These are phyloP conservation scores for Angomonas deanei DNA, from an alignment of 208 protist genomes.

Conservation along the genomic window DNA sequence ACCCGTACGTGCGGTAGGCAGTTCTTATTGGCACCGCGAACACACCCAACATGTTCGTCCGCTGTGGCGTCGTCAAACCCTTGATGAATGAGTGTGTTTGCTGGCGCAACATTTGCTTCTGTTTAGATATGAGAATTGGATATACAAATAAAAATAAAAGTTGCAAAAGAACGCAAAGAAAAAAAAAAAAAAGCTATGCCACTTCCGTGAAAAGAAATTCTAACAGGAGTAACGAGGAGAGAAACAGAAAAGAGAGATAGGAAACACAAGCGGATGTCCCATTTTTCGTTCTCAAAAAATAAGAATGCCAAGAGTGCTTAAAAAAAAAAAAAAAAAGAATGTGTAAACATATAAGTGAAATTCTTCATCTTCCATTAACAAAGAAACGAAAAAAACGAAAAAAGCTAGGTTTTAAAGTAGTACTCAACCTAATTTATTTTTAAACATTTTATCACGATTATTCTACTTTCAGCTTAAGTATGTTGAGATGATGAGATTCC, in stretches of 20 bases:
- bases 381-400: no score
- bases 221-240: not conserved
- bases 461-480: no score
- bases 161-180: not conserved
- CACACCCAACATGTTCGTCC: not conserved
- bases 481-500: not conserved
- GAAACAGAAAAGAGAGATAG: slow-evolving; percentile 6
- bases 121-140: no score
- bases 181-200: not conserved
- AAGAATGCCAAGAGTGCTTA: not conserved
- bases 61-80: not conserved
- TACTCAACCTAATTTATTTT: not conserved
- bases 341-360: no score
- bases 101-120: no score
- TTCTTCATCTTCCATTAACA: no score
- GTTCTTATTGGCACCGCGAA: not conserved
- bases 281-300: not conserved
- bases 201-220: no score
- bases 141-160: not conserved
- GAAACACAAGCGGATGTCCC: not conserved
- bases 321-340: not conserved
- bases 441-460: no score
- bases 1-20: slow-evolving; percentile 24
- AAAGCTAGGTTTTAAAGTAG: not conserved
- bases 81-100: no score